These are phyloP conservation scores for Hymenoscyphus albidus DNA, from an alignment of 2,329 filamentous ascomycete genomes.

Conservation along the genomic window DNA sequence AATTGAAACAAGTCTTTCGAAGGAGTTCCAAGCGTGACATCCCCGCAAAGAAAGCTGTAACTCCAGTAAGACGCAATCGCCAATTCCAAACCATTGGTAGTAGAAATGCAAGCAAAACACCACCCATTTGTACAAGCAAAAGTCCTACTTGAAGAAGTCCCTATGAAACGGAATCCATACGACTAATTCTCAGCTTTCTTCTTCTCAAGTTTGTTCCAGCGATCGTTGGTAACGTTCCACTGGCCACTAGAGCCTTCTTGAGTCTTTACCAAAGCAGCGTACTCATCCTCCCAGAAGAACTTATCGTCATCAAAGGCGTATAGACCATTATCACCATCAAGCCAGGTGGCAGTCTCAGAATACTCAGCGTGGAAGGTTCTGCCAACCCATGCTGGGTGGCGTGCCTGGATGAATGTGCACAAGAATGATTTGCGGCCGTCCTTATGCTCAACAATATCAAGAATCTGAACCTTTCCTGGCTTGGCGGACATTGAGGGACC, in stretches of 20 bases:
- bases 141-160: background rate
- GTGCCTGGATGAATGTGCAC: slow-evolving; percentile 14
- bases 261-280: background rate
- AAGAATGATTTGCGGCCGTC: slow-evolving; percentile 1
- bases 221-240: background rate
- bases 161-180: background rate
- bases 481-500: slow-evolving; percentile 14
- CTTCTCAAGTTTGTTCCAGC: background rate
- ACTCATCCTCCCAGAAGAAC: slow-evolving; percentile 13
- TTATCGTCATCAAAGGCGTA: slow-evolving; percentile 5
- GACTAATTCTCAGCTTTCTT: background rate
- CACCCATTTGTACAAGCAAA: background rate
- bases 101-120: background rate
- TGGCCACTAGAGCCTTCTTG: slow-evolving; percentile 7
- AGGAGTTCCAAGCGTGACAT: background rate
- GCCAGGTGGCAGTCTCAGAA: slow-evolving; percentile 10
- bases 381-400: slow-evolving; percentile 9
- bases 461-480: slow-evolving; percentile 11
- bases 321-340: slow-evolving; percentile 3
- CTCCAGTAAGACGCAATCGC: background rate
- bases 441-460: slow-evolving; percentile 1
- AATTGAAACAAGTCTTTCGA: background rate
- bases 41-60: background rate
- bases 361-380: slow-evolving; percentile 10
- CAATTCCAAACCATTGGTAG: background rate